Evolutionary conservation across 257 asterid genomes (phyloP), one percentile per base, ranked within the genome.

Genomic region (Verbascum thapsus): DNA sequence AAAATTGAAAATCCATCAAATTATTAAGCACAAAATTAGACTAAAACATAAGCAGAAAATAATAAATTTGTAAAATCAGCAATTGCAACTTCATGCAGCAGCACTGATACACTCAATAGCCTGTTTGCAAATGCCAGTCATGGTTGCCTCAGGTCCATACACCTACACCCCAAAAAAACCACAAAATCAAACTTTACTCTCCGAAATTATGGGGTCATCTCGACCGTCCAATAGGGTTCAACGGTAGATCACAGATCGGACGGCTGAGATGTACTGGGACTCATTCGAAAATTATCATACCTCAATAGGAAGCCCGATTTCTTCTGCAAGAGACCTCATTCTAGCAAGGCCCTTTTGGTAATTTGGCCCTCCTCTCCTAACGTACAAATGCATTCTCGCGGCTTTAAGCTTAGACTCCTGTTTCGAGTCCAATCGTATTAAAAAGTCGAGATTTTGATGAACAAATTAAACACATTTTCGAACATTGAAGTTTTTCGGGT

Each of bases 341-440:
- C 78, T 87, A 37, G 86, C 96, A 11, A 88, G 97, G 13, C 99
- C 96, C 70, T 66, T 87, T 71, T 92, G 96, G 87, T 87, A 92
- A 72, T 92, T 92, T 1, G 99, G 99, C 54, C 97, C 99, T 9
- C 99, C 99, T 76, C 99, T 73, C 64, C 99, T 79, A 3, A 92
- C 99, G 12, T 81, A 89, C 17, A 92, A 49, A 44, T 80, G 80
- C 96, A 89, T 87, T 26, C 89, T 75, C 4, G 99, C 85, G 18
- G 97, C 95, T 79, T 92, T 92, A n/a, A 92, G 97, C 76, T 92
- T 92, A 10, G 92, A 38, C 64, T 89, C 99, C 99, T 92, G 83
- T 64, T 13, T 6, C 30, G n/a, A 37, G 32, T 22, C 26, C n/a
- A n/a, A n/a, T n/a, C n/a, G n/a, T n/a, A 20, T 3, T 62, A 26